phyloP scores from a whole-genome alignment of 768 basidiomycete species.

The Suillus subaureus region DNA sequence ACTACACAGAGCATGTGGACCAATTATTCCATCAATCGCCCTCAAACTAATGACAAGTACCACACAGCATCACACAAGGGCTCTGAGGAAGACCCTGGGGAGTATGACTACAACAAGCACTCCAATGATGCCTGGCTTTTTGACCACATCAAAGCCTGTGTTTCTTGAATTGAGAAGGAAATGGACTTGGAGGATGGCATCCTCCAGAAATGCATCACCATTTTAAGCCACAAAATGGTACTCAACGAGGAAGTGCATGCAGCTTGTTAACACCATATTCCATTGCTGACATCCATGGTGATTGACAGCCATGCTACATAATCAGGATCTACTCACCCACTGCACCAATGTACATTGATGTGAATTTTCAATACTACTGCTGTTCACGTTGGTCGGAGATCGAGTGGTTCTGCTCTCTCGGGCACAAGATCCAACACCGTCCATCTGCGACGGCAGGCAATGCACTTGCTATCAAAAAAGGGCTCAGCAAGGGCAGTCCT shows the following conservation, averaged over 20 bases:
- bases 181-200: neutral
- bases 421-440: neutral
- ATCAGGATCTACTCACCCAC: neutral
- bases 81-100: neutral
- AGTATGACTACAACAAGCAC: neutral
- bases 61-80: neutral
- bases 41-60: neutral
- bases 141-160: neutral
- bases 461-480: too few species aligned
- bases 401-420: neutral
- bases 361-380: neutral
- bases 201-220: neutral
- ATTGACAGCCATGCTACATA: neutral
- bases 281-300: neutral
- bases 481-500: too few species aligned
- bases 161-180: neutral
- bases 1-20: conserved; percentile 8
- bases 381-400: neutral
- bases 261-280: neutral
- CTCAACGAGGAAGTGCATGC: neutral
- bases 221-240: neutral
- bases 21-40: conserved; percentile 13
- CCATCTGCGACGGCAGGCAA: too few species aligned
- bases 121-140: neutral
- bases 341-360: neutral